A percentile compares a stretch with the other conserved stretches of the same genome.
Conservation (phyloP, 2,329 filamentous ascomycete species). For the Penicillium sp. region DNA sequence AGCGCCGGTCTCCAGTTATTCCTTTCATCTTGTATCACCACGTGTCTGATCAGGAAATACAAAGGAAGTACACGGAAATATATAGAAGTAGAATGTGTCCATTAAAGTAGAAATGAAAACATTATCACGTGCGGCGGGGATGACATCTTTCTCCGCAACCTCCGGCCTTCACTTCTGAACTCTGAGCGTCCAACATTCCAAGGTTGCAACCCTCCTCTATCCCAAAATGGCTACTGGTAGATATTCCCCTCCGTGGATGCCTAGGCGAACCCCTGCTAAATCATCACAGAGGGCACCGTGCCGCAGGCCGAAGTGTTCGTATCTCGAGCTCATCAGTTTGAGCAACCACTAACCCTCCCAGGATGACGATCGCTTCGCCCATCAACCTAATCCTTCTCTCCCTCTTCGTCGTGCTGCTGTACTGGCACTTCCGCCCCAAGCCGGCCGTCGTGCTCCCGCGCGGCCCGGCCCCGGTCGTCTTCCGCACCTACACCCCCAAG, state of each 20-base stretch:
- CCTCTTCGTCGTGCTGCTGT: conserved; percentile 57
- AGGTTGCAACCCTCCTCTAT: neutral
- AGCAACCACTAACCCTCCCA: conserved; percentile 13
- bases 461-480: conserved; percentile 68
- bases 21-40: neutral
- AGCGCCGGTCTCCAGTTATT: neutral
- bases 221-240: conserved; percentile 22
- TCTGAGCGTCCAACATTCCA: conserved; percentile 1
- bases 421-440: conserved; percentile 59
- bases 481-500: conserved; percentile 78
- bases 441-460: conserved; percentile 52
- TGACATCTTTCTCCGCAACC: conserved; percentile 18
- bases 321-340: neutral
- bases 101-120: neutral
- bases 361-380: conserved; percentile 56
- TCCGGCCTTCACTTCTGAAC: conserved; percentile 1
- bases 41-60: neutral
- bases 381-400: conserved; percentile 62
- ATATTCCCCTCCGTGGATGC: neutral
- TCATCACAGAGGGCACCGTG: conserved; percentile 15
- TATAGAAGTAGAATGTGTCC: neutral
- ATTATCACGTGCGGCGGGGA: conserved; percentile 20
- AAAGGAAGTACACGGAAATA: neutral
- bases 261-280: conserved; percentile 10
- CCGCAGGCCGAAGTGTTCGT: conserved; percentile 40